Percentiles rank a stretch among this genome's conserved stretches.
Evolutionary conservation across 73 alveolate species (phyloP).

Genomic region (Halteria grandinella): DNA sequence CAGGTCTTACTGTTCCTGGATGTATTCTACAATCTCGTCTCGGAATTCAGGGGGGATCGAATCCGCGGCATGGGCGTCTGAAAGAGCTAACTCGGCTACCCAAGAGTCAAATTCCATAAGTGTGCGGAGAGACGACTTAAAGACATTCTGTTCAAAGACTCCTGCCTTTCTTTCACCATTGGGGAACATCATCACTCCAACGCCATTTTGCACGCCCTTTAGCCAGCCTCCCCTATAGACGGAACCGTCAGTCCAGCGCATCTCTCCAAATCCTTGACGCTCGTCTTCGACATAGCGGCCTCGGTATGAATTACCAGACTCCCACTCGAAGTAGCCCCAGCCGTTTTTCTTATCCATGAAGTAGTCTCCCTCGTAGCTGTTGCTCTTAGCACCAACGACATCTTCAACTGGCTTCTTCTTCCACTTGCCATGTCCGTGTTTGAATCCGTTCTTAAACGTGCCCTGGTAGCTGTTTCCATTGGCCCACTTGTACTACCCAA

Average conservation of each 20-base stretch:
- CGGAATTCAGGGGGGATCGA: too few relatives aligned
- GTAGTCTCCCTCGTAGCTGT: background rate
- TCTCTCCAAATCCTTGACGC: slow-evolving; percentile 82
- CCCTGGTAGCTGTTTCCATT: slow-evolving; percentile 64
- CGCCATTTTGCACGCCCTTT: slow-evolving; percentile 28
- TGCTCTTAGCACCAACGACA: background rate
- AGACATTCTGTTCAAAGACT: slow-evolving; percentile 19
- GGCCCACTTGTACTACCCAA: slow-evolving; percentile 62
- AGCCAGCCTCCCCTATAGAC: slow-evolving; percentile 45
- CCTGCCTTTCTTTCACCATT: slow-evolving; percentile 16
- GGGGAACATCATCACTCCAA: slow-evolving; percentile 20
- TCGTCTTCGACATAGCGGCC: slow-evolving; percentile 73
- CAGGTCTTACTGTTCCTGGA: too few relatives aligned
- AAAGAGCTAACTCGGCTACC: too few relatives aligned
- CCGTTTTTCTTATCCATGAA: slow-evolving; percentile 1
- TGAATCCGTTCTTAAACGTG: slow-evolving; percentile 31
- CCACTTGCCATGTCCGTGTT: slow-evolving; percentile 62
- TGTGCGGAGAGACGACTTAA: background rate
- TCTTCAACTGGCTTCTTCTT: background rate
- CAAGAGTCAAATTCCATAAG: too few relatives aligned
- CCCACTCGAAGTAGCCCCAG: slow-evolving; percentile 71
- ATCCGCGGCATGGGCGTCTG: too few relatives aligned
- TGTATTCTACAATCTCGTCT: too few relatives aligned
- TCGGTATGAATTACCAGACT: slow-evolving; percentile 67
- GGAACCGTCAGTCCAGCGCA: slow-evolving; percentile 73